Percentiles rank a stretch among this genome's conserved stretches.
phyloP scores from a whole-genome alignment of 208 protist species.

The Crithidia fasciculata region DNA sequence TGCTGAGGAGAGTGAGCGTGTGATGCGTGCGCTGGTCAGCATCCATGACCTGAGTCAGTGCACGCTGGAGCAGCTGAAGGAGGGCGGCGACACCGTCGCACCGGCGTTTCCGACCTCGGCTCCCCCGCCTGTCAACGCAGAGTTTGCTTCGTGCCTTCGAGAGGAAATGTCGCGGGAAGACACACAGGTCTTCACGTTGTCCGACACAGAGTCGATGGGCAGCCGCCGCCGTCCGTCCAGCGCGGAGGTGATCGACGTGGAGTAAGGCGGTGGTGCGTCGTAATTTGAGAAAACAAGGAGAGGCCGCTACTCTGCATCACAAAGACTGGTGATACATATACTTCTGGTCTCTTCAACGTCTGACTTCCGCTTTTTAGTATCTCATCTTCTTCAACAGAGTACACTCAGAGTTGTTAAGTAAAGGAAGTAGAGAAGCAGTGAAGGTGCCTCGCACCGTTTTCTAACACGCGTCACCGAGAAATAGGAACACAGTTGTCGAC shows the following conservation, averaged over 20 bases:
- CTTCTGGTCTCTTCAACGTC: no score
- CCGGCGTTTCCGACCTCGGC: neutral
- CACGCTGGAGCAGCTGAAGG: neutral
- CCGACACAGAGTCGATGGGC: conserved; percentile 21
- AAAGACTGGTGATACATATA: no score
- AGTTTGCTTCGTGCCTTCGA: neutral
- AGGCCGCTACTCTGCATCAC: no score
- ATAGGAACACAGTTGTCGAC: no score
- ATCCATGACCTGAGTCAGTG: conserved; percentile 21
- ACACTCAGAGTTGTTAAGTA: no score
- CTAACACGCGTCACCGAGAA: no score
- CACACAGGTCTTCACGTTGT: conserved; percentile 19
- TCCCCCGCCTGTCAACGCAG: neutral
- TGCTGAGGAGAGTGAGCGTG: neutral
- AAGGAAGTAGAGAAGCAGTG: no score
- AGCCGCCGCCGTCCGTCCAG: conserved; percentile 11
- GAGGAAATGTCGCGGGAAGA: neutral
- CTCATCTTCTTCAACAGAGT: no score
- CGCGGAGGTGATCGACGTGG: conserved; percentile 32
- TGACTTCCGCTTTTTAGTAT: no score
- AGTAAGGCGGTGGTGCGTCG: conserved; percentile 1
- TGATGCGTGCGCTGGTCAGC: conserved; percentile 9
- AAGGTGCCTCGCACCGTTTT: no score
- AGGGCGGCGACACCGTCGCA: neutral
- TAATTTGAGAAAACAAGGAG: no score